Evolutionary conservation across 176 grass and related monocot species (phyloP).

Genomic region (Juncus inflexus): DNA sequence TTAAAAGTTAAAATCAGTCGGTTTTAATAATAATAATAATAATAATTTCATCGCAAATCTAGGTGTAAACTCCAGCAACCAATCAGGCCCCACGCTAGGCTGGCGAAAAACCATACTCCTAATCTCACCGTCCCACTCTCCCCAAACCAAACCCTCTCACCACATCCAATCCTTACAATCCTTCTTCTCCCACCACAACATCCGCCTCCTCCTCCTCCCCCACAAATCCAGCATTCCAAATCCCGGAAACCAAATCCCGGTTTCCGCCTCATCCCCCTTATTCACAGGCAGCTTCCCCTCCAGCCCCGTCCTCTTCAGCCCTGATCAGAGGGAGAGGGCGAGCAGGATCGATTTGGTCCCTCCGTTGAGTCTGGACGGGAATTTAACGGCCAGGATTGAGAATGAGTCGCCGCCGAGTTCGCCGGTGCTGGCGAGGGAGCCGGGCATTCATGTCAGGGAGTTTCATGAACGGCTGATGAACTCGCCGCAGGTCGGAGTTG

Average conservation of each 20-base stretch:
- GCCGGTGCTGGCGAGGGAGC: slow-evolving; percentile 58
- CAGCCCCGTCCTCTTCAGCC: slow-evolving; percentile 90
- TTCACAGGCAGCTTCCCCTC: slow-evolving; percentile 99
- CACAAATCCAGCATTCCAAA: slow-evolving; percentile 60
- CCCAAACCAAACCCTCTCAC: slow-evolving; percentile 51
- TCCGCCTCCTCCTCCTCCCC: slow-evolving; percentile 66
- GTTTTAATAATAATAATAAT: no score
- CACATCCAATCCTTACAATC: slow-evolving; percentile 77
- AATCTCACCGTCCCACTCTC: slow-evolving; percentile 76
- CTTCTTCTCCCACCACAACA: slow-evolving; percentile 74
- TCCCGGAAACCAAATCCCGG: slow-evolving; percentile 53
- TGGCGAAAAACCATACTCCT: slow-evolving; percentile 93
- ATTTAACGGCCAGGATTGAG: slow-evolving; percentile 37
- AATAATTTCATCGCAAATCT: no score
- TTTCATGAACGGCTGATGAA: slow-evolving; percentile 89
- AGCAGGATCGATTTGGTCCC: slow-evolving; percentile 84
- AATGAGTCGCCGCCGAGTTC: slow-evolving; percentile 59
- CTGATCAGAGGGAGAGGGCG: slow-evolving; percentile 60
- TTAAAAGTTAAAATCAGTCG: no score
- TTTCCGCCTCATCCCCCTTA: slow-evolving; percentile 83
- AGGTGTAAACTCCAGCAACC: slow-evolving; percentile 5
- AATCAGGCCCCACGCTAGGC: slow-evolving; percentile 73
- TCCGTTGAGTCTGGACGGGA: slow-evolving; percentile 82
- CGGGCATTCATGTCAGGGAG: slow-evolving; percentile 57
- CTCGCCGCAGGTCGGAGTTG: slow-evolving; percentile 91